These are phyloP conservation scores for Acer saccharum DNA, from an alignment of 345 rosid species.

Conservation along the genomic window DNA sequence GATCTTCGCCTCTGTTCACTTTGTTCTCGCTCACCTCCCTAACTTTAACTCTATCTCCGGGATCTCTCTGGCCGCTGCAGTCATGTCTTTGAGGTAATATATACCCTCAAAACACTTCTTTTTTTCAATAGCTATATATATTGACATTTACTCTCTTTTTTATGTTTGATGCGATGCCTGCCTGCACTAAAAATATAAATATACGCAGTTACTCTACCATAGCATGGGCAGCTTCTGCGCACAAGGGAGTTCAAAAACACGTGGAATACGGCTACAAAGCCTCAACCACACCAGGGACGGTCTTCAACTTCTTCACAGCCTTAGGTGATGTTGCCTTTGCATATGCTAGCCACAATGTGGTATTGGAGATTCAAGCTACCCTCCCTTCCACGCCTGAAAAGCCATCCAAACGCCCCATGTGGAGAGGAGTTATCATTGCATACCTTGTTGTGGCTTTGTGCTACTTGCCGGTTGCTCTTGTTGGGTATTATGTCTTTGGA, in stretches of 20 bases:
- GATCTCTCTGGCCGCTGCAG: conserved; percentile 75
- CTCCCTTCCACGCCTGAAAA: conserved; percentile 85
- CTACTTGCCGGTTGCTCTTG: conserved; percentile 79
- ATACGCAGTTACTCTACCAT: conserved; percentile 74
- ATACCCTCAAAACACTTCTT: too few species aligned
- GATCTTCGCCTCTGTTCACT: conserved; percentile 83
- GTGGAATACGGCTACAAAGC: conserved; percentile 59
- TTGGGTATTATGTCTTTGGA: conserved; percentile 68
- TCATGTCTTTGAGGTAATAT: conserved; percentile 73
- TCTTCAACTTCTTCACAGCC: conserved; percentile 67
- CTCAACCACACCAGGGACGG: conserved; percentile 42
- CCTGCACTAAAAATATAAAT: too few species aligned
- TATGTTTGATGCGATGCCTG: neutral
- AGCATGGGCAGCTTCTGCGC: conserved; percentile 67
- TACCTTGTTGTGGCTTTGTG: conserved; percentile 72
- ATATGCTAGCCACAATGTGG: conserved; percentile 84
- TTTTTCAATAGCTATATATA: too few species aligned
- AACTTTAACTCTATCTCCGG: conserved; percentile 79
- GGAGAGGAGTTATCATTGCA: conserved; percentile 77
- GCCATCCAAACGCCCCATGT: conserved; percentile 87
- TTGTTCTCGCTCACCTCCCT: conserved; percentile 81
- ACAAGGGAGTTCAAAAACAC: conserved; percentile 53
- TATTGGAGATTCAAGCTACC: conserved; percentile 87
- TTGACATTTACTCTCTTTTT: too few species aligned
- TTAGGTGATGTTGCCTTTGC: conserved; percentile 87